Evolutionary conservation across 768 basidiomycete species (phyloP).

Genomic region (Amanita phalloides): DNA sequence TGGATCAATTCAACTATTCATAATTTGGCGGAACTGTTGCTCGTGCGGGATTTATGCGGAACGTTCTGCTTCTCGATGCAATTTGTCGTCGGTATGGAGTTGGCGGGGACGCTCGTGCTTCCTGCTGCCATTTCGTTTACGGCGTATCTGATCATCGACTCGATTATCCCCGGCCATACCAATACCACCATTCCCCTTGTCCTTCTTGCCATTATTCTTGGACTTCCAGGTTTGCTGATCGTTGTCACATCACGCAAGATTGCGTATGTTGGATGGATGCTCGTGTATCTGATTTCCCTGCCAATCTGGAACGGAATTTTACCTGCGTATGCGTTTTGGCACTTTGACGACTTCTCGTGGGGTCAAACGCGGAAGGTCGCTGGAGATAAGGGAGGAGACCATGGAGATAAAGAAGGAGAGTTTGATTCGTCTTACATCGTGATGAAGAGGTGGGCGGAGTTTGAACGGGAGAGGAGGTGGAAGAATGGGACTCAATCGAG

Average conservation of each 20-base stretch:
- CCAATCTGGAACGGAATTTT: conserved; percentile 97
- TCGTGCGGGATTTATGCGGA: conserved; percentile 96
- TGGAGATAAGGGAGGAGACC: conserved; percentile 59
- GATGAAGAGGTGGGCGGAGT: conserved; percentile 99
- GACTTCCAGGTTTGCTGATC: conserved; percentile 91
- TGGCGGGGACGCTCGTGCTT: conserved; percentile 90
- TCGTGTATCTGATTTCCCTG: conserved; percentile 84
- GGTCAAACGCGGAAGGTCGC: conserved; percentile 83
- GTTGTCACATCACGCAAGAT: conserved; percentile 93
- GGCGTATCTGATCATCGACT: conserved; percentile 80
- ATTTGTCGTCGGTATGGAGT: conserved; percentile 97
- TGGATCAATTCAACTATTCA: conserved; percentile 99
- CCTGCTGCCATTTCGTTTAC: conserved; percentile 98
- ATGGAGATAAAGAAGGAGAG: conserved; percentile 93
- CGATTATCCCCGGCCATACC: conserved; percentile 72
- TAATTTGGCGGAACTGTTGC: conserved; percentile 88
- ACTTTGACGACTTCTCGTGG: conserved; percentile 98
- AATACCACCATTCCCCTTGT: conserved; percentile 86
- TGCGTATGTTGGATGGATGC: conserved; percentile 95
- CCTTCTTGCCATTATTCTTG: conserved; percentile 87
- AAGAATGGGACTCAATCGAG: conserved; percentile 78
- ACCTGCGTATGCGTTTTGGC: conserved; percentile 96
- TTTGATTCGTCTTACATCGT: conserved; percentile 96
- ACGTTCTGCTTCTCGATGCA: conserved; percentile 99
- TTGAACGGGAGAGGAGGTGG: conserved; percentile 93